Percentiles rank a stretch among this genome's conserved stretches.
These are phyloP conservation scores for Ophiocordyceps camponoti-saundersi DNA, from an alignment of 2,329 filamentous ascomycete genomes.

Conservation along the genomic window DNA sequence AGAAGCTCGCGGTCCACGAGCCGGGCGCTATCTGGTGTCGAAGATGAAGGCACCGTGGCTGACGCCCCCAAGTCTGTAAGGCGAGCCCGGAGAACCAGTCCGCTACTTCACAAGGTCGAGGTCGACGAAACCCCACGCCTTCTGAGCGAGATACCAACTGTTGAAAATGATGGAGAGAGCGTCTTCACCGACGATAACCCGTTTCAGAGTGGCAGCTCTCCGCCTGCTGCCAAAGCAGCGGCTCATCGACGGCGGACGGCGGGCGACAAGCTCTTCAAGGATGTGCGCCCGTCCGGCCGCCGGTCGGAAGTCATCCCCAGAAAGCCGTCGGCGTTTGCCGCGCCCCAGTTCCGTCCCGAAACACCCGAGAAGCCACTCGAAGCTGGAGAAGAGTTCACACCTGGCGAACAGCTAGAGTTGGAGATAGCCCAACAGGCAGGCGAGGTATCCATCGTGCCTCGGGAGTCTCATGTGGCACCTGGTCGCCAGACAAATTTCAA, in stretches of 20 bases:
- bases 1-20: slow-evolving; percentile 36
- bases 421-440: slow-evolving; percentile 46
- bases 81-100: slow-evolving; percentile 32
- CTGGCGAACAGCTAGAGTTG: slow-evolving; percentile 72
- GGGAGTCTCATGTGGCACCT: slow-evolving; percentile 19
- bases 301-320: slow-evolving; percentile 26
- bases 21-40: slow-evolving; percentile 33
- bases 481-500: slow-evolving; percentile 31
- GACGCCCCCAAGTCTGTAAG: slow-evolving; percentile 23
- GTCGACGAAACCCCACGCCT: slow-evolving; percentile 22
- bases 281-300: slow-evolving; percentile 25
- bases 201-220: slow-evolving; percentile 74
- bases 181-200: slow-evolving; percentile 84
- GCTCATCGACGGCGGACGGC: slow-evolving; percentile 31
- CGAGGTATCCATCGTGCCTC: slow-evolving; percentile 24
- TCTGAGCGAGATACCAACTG: too few relatives aligned
- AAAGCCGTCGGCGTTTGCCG: slow-evolving; percentile 40
- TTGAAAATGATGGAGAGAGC: slow-evolving; percentile 16
- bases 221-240: slow-evolving; percentile 31
- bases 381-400: slow-evolving; percentile 81
- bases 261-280: slow-evolving; percentile 23
- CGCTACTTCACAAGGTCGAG: slow-evolving; percentile 37
- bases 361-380: slow-evolving; percentile 30
- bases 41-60: slow-evolving; percentile 21
- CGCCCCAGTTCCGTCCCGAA: slow-evolving; percentile 16